Evolutionary conservation across 192 early-diverging fungal genomes (phyloP).

Genomic region (Mortierella hygrophila): DNA sequence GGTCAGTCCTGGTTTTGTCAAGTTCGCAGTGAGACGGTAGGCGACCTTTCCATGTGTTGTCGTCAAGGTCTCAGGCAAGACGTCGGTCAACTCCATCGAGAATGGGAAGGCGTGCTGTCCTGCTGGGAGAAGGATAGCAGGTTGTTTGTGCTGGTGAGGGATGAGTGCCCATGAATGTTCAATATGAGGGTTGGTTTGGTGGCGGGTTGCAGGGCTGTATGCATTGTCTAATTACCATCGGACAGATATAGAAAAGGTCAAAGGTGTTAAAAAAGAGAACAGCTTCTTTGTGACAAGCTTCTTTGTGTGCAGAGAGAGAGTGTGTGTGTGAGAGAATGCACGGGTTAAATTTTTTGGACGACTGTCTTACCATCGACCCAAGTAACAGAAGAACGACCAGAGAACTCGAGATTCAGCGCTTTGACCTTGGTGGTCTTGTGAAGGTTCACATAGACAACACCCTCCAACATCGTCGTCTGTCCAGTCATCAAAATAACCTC

Average conservation of each 20-base stretch:
- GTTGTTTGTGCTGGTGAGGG: conserved; percentile 35
- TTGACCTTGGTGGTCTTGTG: conserved; percentile 50
- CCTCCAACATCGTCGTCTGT: conserved; percentile 15
- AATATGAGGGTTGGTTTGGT: conserved; percentile 42
- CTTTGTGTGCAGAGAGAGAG: too few relatives aligned
- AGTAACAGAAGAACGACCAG: conserved; percentile 40
- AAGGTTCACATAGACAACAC: conserved; percentile 29
- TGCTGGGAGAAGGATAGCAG: conserved; percentile 17
- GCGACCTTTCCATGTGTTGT: conserved; percentile 42
- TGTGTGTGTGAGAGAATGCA: too few relatives aligned
- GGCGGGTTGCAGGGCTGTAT: conserved; percentile 39
- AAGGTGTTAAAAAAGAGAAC: not conserved
- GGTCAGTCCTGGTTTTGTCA: conserved; percentile 37
- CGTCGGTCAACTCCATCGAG: conserved; percentile 51
- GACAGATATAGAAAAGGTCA: not conserved
- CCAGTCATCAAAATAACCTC: conserved; percentile 32
- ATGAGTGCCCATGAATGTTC: conserved; percentile 46
- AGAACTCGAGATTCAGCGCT: conserved; percentile 42
- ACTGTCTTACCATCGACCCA: conserved; percentile 48
- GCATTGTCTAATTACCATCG: conserved; percentile 29
- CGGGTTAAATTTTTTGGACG: not conserved
- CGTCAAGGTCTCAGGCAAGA: conserved; percentile 43
- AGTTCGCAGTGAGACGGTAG: conserved; percentile 44
- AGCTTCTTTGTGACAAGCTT: too few relatives aligned
- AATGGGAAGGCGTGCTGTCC: conserved; percentile 54